Evolutionary conservation across 371 early-diverging fungal species (phyloP).

Genomic region (Mucor racemosus): DNA sequence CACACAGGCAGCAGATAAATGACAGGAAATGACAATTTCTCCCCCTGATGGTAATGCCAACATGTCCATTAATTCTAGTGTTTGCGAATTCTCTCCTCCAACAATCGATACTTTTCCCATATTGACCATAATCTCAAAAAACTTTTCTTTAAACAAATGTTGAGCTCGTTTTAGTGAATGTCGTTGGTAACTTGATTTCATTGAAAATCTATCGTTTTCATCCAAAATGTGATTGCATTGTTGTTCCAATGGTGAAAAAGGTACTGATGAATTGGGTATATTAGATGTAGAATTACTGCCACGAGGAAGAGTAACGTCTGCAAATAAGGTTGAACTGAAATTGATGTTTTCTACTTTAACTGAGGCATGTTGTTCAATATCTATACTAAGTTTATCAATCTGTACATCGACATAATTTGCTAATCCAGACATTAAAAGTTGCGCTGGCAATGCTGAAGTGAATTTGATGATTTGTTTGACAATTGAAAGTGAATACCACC

Average conservation of each 20-base stretch:
- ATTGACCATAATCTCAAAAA: constrained; percentile 46
- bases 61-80: constrained; percentile 15
- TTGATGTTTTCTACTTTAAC: constrained; percentile 31
- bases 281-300: constrained; percentile 4
- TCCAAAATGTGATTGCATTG: not conserved
- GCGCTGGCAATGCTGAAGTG: constrained; percentile 53
- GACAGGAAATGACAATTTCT: constrained; percentile 46
- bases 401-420: constrained; percentile 55
- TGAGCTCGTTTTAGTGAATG: constrained; percentile 53
- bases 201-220: constrained; percentile 8
- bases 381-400: constrained; percentile 26
- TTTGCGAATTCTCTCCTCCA: not conserved
- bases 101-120: constrained; percentile 33
- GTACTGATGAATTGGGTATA: constrained; percentile 8
- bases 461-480: constrained; percentile 48
- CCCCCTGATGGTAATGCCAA: constrained; percentile 38
- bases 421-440: constrained; percentile 53
- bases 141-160: constrained; percentile 55
- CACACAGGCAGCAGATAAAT: constrained; percentile 52
- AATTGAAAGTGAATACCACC: constrained; percentile 55
- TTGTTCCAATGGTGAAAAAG: not conserved
- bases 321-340: constrained; percentile 47
- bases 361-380: constrained; percentile 25
- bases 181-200: constrained; percentile 40
- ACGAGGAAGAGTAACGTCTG: constrained; percentile 20